Conservation (phyloP, 2,329 filamentous ascomycete genomes). For the Fusarium marasasianum region DNA sequence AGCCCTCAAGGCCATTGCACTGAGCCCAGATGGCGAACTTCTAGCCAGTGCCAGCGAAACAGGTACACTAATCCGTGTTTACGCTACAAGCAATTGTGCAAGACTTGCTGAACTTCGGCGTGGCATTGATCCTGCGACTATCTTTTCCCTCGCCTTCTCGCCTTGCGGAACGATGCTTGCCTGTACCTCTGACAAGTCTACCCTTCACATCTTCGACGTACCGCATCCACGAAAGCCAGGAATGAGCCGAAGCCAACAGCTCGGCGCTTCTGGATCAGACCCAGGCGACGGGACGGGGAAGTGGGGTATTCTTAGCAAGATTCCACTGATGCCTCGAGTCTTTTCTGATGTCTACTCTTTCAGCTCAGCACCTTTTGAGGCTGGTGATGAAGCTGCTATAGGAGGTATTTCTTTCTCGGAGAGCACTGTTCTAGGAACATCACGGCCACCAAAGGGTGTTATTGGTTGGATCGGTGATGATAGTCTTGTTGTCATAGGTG, state of each 20-base stretch:
- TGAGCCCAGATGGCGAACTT: constrained; percentile 82
- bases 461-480: constrained; percentile 85
- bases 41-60: constrained; percentile 91
- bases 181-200: constrained; percentile 96
- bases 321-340: constrained; percentile 84
- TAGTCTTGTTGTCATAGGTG: constrained; percentile 79
- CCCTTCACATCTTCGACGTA: constrained; percentile 92
- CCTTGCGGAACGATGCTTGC: constrained; percentile 83
- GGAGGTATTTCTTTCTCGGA: constrained; percentile 56
- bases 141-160: constrained; percentile 89
- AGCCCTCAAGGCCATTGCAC: constrained; percentile 77
- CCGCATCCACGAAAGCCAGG: constrained; percentile 62
- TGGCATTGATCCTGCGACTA: constrained; percentile 86
- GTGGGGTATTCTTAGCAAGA: constrained; percentile 85
- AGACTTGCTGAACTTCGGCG: constrained; percentile 85
- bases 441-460: constrained; percentile 78
- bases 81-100: constrained; percentile 80
- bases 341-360: constrained; percentile 94
- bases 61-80: constrained; percentile 89
- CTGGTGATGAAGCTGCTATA: constrained; percentile 74
- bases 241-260: constrained; percentile 45
- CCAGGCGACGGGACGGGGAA: constrained; percentile 71
- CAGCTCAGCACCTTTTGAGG: constrained; percentile 81
- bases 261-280: constrained; percentile 43
- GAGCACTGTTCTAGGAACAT: constrained; percentile 58